Evolutionary conservation across 352 stramenopile genomes (phyloP), one percentile per base, ranked within the genome.

Genomic region (Discostella stelligera): DNA sequence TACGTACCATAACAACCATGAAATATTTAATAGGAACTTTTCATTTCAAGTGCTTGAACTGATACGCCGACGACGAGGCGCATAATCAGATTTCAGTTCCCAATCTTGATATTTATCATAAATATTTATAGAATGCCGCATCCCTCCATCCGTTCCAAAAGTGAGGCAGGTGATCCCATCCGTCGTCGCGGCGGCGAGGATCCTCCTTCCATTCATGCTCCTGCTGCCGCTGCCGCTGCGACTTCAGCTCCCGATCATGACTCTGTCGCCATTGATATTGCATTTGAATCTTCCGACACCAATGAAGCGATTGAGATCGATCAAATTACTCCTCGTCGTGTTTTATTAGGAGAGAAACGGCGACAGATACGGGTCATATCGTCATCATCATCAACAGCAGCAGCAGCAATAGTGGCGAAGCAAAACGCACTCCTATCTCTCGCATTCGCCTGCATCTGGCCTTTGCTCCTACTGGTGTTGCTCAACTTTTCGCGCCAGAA

Each of bases 381-480:
- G 14, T 67, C 46, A 37, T 39, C 18, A 14, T 14, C 27, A 20
- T 16, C 23, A 14, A 30, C 16, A 49, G 53, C 44, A 23, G 32
- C 13, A 32, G 44, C 13, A 48, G 23, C 50, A 58, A 18, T 27
- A 20, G 50, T 55, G 16, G 11, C 7, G n/a, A 4, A 46, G 11
- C 59, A 66, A 21, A 64, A 72, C 30, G 79, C 77, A 50, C 75
- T 69, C 14, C 52, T 86, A 9, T 69, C 83, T 16, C 70, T 91
- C 16, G 52, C 60, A 10, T 1, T 88, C n/a, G 85, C 79, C 3
- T 91, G 82, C 68, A 48, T 91, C 6, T 91, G 85, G 85, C 85
- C 85, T 3, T 27, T 91, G 4, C 64, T 82, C 4, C 37, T 91
- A 13, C 37, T 91, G 23, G 62, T 80, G 11, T 52, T 77, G 52